Evolutionary conservation across 2,329 filamentous ascomycete species (phyloP), one percentile per base, ranked within the genome.

Genomic region (Monilinia laxa): DNA sequence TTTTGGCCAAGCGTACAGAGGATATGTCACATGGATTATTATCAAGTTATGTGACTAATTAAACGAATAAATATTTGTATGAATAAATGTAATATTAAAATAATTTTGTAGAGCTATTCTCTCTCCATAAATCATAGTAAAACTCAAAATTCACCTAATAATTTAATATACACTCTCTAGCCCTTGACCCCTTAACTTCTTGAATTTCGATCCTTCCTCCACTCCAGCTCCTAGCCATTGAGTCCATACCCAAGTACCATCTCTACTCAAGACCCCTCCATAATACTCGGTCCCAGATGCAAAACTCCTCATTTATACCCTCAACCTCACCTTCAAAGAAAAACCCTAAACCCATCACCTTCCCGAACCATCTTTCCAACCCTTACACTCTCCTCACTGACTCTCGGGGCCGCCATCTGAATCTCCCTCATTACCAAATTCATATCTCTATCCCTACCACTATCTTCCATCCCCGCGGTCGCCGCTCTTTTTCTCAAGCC

Each of bases 371-470:
- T 18, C 23, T 16, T 9, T 11, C 49, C n/a, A 20, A 20, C 54
- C n/a, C 23, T 18, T 40, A 51, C 31, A 28, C 10, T 42, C 53
- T 65, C 54, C n/a, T 40, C 31, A 40, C 54, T 42, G 10, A 59
- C 23, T 3, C 23, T 59, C 31, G 31, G 16, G 7, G 63, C 45
- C 53, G 38, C 12, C n/a, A 16, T 42, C 18, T 42, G 63, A 51
- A 65, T 38, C 23, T 59, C 54, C 45, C 63, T 58, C 63, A 59
- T 65, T 28, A 59, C 31, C 31, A 38, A 28, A 35, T 65, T 54
- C 16, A 59, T 52, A 23, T 56, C 51, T 5, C 4, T n/a, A 14
- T 53, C 59, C 23, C 23, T 12, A 16, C 45, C 4, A 25, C 23
- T 31, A 42, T 31, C 4, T 23, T 40, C 51, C 25, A 56, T 63